Evolutionary conservation across 2,329 filamentous ascomycete species (phyloP), one percentile per base, ranked within the genome.

Genomic region (Colletotrichum sp.): DNA sequence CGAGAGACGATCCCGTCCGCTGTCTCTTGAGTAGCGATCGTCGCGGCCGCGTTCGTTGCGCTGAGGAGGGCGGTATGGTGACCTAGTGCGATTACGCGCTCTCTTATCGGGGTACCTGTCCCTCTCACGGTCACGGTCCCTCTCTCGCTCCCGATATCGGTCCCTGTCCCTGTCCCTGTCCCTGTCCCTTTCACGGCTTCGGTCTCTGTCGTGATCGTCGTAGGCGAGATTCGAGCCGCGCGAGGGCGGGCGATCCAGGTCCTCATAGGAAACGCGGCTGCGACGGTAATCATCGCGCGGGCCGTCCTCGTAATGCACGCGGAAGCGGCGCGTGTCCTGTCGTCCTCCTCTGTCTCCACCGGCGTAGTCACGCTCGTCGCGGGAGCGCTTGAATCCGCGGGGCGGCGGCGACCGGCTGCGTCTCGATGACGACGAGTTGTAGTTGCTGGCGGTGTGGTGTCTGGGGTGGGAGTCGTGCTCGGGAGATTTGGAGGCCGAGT

Each of bases 311-410:
- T 93, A 92, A 79, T 91, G 90, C 38, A 90, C 86, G 79, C 91
- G 92, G 82, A 91, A 91, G 78, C 89, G 89, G 81, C 93, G 88
- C 55, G 90, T 84, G 79, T 94, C 92, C 71, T 88, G 81, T 69
- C 86, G 85, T 61, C 82, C 81, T 36, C 80, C 77, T 72, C 82
- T 77, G 21, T 81, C 82, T 60, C 77, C 85, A 65, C 28, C 43
- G 32, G 10, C 83, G 76, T 87, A 84, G 79, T 93, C 89, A 78
- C 91, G 90, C 75, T 94, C 92, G 80, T 93, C 92, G 80, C 90
- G 90, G 67, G 88, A 84, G 79, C 94, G 91, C 85, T 96, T 96
- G 80, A 90, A 90, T 75, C 91, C 93, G 79, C 89, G 90, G 75
- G 93, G 87, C 48, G 74, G 74, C 15, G 93, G 87, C 48, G 74